These are phyloP conservation scores for Bipolaris victoriae DNA, from an alignment of 2,329 filamentous ascomycete species.

Conservation along the genomic window DNA sequence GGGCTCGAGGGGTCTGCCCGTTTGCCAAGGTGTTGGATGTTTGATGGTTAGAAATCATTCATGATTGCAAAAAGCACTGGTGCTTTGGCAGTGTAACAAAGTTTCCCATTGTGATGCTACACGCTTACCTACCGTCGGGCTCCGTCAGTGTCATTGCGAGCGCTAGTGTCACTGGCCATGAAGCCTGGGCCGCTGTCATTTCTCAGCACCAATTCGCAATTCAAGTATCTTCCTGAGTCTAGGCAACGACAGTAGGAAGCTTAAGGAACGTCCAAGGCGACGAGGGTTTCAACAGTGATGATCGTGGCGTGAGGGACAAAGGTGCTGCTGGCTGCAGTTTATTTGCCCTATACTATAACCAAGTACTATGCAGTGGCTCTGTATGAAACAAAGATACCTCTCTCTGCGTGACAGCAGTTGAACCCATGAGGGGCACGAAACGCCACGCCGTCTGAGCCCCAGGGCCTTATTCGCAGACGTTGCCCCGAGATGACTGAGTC, in stretches of 20 bases:
- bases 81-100: background rate
- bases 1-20: background rate
- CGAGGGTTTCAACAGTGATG: background rate
- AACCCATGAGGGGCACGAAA: background rate
- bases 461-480: background rate
- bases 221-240: background rate
- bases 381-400: background rate
- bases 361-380: background rate
- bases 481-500: background rate
- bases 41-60: background rate
- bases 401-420: background rate
- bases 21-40: background rate
- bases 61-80: background rate
- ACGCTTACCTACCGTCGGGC: background rate
- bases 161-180: background rate
- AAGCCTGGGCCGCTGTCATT: background rate
- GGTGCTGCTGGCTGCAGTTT: background rate
- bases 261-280: background rate
- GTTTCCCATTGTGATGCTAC: background rate
- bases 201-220: background rate
- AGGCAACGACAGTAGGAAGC: background rate
- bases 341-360: background rate
- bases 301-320: background rate
- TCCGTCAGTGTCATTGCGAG: background rate
- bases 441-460: constrained; percentile 2